Conservation (phyloP, 2,329 filamentous ascomycete species). For the Nannizziopsis barbatae region DNA sequence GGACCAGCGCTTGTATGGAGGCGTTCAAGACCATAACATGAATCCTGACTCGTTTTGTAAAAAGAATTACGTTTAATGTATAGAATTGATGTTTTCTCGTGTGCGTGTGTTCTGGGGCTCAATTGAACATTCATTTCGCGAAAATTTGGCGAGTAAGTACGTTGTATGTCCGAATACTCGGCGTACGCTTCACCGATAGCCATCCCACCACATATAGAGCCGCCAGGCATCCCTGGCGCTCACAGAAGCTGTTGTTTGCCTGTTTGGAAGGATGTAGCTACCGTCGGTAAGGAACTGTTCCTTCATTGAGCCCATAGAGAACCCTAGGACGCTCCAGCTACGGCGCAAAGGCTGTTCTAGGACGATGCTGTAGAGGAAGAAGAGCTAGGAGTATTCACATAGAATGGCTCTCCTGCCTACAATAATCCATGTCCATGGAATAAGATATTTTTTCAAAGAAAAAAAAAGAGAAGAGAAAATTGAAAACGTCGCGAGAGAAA, state of each 20-base stretch:
- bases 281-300: constrained; percentile 57
- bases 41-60: background rate
- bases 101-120: no score
- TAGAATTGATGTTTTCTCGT: constrained; percentile 2
- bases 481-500: constrained; percentile 14
- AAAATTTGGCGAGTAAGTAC: no score
- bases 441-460: constrained; percentile 36
- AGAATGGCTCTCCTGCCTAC: constrained; percentile 44
- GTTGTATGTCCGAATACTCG: no score
- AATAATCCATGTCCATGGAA: constrained; percentile 57
- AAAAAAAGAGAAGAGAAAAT: constrained; percentile 18
- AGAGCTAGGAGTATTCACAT: constrained; percentile 31
- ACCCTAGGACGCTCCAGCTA: constrained; percentile 54
- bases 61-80: constrained; percentile 4
- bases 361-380: constrained; percentile 52
- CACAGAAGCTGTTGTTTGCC: background rate
- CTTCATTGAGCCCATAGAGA: constrained; percentile 39
- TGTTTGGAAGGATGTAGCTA: constrained; percentile 40
- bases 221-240: background rate
- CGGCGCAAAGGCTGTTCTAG: constrained; percentile 49
- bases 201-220: background rate
- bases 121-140: no score
- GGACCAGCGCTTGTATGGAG: constrained; percentile 3
- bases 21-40: constrained; percentile 7
- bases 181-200: no score